These are phyloP conservation scores for Pulveroboletus sp. DNA, from an alignment of 768 basidiomycete genomes.

Conservation along the genomic window DNA sequence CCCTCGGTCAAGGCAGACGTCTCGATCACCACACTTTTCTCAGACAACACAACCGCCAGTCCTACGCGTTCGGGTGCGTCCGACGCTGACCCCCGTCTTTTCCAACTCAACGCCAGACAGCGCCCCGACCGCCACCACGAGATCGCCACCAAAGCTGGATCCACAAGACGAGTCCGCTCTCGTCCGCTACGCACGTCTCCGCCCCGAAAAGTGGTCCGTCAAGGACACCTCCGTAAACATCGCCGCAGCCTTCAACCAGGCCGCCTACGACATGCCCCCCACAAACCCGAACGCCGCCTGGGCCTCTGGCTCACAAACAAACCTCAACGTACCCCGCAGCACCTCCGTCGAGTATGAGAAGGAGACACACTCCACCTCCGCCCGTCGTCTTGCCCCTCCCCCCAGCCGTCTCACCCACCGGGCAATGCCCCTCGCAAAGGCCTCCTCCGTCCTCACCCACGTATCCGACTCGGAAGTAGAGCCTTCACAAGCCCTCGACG, in stretches of 20 bases:
- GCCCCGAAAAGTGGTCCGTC: slow-evolving; percentile 68
- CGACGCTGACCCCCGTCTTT: slow-evolving; percentile 9
- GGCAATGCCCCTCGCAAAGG: slow-evolving; percentile 54
- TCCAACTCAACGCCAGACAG: slow-evolving; percentile 35
- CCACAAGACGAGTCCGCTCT: slow-evolving; percentile 43
- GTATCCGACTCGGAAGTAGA: slow-evolving; percentile 66
- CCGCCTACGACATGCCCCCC: slow-evolving; percentile 48
- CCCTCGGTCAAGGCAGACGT: slow-evolving; percentile 81
- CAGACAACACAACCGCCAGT: slow-evolving; percentile 53
- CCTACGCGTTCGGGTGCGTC: slow-evolving; percentile 69
- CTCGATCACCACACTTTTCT: slow-evolving; percentile 78
- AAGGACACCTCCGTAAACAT: slow-evolving; percentile 87
- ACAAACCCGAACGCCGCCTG: slow-evolving; percentile 60
- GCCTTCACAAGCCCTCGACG: slow-evolving; percentile 26
- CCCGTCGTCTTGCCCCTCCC: slow-evolving; percentile 61
- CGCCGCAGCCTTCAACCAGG: slow-evolving; percentile 75
- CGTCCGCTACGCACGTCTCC: slow-evolving; percentile 44
- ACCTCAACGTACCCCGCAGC: slow-evolving; percentile 55
- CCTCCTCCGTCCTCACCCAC: slow-evolving; percentile 42
- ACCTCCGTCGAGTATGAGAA: slow-evolving; percentile 80
- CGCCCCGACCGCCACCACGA: slow-evolving; percentile 50
- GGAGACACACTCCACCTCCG: slow-evolving; percentile 49
- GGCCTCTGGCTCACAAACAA: slow-evolving; percentile 56
- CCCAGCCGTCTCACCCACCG: slow-evolving; percentile 43
- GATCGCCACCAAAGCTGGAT: slow-evolving; percentile 49